Percentiles rank a stretch among this genome's conserved stretches.
Conservation (phyloP, 345 rosid genomes). For the Microcos paniculata region DNA sequence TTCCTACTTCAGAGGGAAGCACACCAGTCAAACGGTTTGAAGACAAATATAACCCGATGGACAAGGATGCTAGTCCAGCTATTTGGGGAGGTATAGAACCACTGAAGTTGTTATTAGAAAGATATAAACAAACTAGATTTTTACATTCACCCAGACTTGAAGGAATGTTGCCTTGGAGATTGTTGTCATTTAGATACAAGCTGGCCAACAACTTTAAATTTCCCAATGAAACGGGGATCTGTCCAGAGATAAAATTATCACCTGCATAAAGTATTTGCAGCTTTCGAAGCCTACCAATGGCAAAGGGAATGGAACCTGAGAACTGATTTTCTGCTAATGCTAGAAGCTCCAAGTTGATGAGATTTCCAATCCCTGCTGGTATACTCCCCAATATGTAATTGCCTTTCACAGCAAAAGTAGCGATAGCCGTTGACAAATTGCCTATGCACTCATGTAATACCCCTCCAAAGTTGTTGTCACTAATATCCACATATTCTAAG, state of each 20-base stretch:
- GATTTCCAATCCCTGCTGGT: conserved; percentile 11
- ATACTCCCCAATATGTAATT: conserved; percentile 21
- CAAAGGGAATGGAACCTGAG: conserved; percentile 17
- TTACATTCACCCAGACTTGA: not conserved
- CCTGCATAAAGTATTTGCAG: not conserved
- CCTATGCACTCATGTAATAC: conserved; percentile 7
- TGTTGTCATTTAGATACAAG: not conserved
- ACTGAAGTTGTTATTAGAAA: conserved; percentile 3
- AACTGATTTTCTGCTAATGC: not conserved
- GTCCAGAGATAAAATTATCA: not conserved
- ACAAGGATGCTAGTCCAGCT: not conserved
- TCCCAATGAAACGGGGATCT: conserved; percentile 11
- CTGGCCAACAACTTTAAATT: not conserved
- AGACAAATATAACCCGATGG: not conserved
- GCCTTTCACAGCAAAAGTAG: accelerated
- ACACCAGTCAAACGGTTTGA: not conserved
- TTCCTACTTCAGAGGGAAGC: conserved; percentile 6
- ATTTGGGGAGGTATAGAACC: conserved; percentile 13
- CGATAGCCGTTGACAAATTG: conserved; percentile 20
- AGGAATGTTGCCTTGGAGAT: conserved; percentile 16
- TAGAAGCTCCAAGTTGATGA: conserved; percentile 22
- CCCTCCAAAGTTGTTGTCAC: conserved; percentile 22
- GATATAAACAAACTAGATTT: not conserved
- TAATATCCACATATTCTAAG: not conserved
- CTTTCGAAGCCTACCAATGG: conserved; percentile 18